These are phyloP conservation scores for Globisporangium abappressorium DNA, from an alignment of 352 stramenopile genomes.

Conservation along the genomic window DNA sequence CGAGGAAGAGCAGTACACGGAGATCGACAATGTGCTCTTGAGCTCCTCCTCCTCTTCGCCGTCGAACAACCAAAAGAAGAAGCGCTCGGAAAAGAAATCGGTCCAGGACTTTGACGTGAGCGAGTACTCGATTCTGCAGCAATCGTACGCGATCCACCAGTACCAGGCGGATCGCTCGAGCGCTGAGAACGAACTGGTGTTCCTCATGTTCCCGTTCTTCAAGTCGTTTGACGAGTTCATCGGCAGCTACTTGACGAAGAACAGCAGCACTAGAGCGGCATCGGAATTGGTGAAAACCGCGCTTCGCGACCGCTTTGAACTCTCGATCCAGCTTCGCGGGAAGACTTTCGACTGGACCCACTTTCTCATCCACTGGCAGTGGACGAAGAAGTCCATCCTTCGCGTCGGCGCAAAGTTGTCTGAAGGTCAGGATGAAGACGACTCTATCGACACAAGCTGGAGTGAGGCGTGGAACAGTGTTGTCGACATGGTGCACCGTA, in stretches of 20 bases:
- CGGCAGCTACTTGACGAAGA: conserved; percentile 21
- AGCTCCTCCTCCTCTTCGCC: not conserved
- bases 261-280: not conserved
- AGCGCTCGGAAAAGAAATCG: conserved; percentile 17
- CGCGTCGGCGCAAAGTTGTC: conserved; percentile 19
- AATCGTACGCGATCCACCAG: conserved; percentile 80
- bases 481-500: conserved; percentile 67
- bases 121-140: conserved; percentile 65
- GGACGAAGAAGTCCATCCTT: conserved; percentile 61
- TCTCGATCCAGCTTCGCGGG: conserved; percentile 70
- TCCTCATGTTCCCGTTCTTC: conserved; percentile 71
- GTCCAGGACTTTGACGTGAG: conserved; percentile 34
- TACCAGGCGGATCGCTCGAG: conserved; percentile 70
- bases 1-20: conserved; percentile 58
- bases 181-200: conserved; percentile 70
- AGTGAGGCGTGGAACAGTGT: conserved; percentile 39
- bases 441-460: conserved; percentile 14
- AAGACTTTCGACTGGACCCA: conserved; percentile 67
- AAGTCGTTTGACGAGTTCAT: conserved; percentile 57
- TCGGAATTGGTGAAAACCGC: conserved; percentile 34
- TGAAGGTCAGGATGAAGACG: not conserved
- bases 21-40: conserved; percentile 43
- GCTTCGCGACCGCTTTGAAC: conserved; percentile 67
- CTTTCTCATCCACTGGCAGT: conserved; percentile 84
- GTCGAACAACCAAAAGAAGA: conserved; percentile 19